A percentile compares a stretch with the other conserved stretches of the same genome.
Conservation (phyloP, 805 yeast species). For the Nakazawaea ishiwadae region DNA sequence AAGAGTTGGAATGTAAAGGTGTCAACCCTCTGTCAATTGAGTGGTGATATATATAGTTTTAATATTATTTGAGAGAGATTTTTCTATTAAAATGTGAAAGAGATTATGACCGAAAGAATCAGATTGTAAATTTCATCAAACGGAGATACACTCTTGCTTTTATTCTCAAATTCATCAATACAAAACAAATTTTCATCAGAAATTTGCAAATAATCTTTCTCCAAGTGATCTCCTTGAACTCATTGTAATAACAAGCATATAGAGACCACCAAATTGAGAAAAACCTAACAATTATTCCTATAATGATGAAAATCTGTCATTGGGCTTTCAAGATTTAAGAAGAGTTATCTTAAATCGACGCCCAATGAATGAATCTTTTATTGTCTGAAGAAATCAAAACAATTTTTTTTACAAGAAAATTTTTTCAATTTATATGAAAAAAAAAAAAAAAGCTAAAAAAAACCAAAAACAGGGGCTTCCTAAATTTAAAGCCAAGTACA, state of each 20-base stretch:
- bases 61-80: background rate
- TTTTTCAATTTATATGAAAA: background rate
- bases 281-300: background rate
- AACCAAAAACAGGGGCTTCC: background rate
- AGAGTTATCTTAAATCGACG: constrained; percentile 2
- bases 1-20: constrained; percentile 45
- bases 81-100: constrained; percentile 3
- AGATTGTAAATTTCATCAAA: constrained; percentile 7
- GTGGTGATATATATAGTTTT: background rate
- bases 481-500: too few relatives aligned
- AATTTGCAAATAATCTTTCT: too few relatives aligned
- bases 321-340: constrained; percentile 8
- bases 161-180: constrained; percentile 6
- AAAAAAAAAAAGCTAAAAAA: background rate
- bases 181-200: background rate
- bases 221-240: too few relatives aligned
- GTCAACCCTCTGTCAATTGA: constrained; percentile 28
- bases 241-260: background rate
- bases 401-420: background rate
- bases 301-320: background rate
- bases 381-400: constrained; percentile 4
- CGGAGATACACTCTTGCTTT: constrained; percentile 13
- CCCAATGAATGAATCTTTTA: constrained; percentile 9
- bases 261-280: background rate
- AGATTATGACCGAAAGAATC: constrained; percentile 13